These are phyloP conservation scores for Oxytropis ochrocephala DNA, from an alignment of 306 rosid species.

Conservation along the genomic window DNA sequence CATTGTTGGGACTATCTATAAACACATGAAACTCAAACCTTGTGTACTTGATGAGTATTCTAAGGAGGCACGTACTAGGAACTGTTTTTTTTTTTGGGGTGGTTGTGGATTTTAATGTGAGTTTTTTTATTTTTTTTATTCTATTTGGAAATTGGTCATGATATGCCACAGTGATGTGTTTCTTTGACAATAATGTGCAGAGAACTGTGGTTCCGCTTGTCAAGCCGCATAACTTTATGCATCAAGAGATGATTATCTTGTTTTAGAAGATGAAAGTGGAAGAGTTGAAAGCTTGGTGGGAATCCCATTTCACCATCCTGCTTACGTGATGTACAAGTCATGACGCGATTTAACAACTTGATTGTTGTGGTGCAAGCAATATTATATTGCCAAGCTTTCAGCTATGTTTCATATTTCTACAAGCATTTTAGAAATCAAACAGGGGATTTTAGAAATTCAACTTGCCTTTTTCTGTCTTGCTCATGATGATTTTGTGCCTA, in stretches of 20 bases:
- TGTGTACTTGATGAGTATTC: slow-evolving; percentile 85
- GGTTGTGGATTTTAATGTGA: neutral
- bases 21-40: slow-evolving; percentile 96
- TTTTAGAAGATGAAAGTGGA: slow-evolving; percentile 95
- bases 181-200: slow-evolving; percentile 33
- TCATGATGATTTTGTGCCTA: slow-evolving; percentile 20
- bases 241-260: slow-evolving; percentile 64
- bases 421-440: slow-evolving; percentile 7
- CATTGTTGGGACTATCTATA: slow-evolving; percentile 78
- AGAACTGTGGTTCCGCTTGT: slow-evolving; percentile 63
- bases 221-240: slow-evolving; percentile 67
- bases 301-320: slow-evolving; percentile 51
- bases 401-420: slow-evolving; percentile 14
- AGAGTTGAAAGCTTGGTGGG: slow-evolving; percentile 86
- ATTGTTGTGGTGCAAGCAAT: neutral
- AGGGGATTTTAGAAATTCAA: neutral
- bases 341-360: neutral
- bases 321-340: slow-evolving; percentile 80
- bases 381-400: slow-evolving; percentile 9
- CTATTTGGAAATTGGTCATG: neutral
- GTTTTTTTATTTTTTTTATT: slow-evolving; percentile 6
- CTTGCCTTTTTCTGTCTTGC: neutral
- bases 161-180: slow-evolving; percentile 13
- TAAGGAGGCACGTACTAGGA: slow-evolving; percentile 55
- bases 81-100: neutral